Conservation (phyloP, 192 early-diverging fungal species). For the Coemansia sp. region DNA sequence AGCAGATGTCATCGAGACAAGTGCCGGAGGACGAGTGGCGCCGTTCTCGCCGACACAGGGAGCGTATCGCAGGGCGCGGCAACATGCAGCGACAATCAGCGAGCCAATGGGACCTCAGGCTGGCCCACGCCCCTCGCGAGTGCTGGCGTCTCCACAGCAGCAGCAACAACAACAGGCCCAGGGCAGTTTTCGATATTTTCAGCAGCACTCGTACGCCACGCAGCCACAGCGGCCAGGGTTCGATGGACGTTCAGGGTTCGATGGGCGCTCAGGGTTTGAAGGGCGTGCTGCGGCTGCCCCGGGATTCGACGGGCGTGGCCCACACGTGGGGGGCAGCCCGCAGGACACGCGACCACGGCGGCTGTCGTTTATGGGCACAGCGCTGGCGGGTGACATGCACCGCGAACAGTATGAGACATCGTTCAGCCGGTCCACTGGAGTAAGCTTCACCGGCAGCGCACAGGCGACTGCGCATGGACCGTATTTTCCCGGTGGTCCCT, state of each 20-base stretch:
- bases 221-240: not conserved
- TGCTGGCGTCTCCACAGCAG: conserved; percentile 15
- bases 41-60: conserved; percentile 10
- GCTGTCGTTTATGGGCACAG: conserved; percentile 37
- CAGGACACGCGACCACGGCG: conserved; percentile 32
- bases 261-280: not conserved
- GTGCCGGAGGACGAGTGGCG: conserved; percentile 4
- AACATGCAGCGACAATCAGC: conserved; percentile 50
- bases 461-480: conserved; percentile 37
- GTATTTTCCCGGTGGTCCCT: conserved; percentile 11
- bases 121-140: conserved; percentile 8
- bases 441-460: conserved; percentile 12
- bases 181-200: conserved; percentile 28
- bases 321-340: conserved; percentile 8
- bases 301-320: conserved; percentile 6
- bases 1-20: not conserved
- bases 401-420: conserved; percentile 51
- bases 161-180: conserved; percentile 16
- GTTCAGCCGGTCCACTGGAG: conserved; percentile 44
- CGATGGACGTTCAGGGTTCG: not conserved
- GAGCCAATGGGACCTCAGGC: conserved; percentile 36
- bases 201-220: conserved; percentile 21
- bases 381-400: conserved; percentile 15
- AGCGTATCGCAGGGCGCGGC: conserved; percentile 28
- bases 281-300: not conserved